Evolutionary conservation across 2,329 filamentous ascomycete species (phyloP).

Genomic region (Tolypocladium ovalisporum): DNA sequence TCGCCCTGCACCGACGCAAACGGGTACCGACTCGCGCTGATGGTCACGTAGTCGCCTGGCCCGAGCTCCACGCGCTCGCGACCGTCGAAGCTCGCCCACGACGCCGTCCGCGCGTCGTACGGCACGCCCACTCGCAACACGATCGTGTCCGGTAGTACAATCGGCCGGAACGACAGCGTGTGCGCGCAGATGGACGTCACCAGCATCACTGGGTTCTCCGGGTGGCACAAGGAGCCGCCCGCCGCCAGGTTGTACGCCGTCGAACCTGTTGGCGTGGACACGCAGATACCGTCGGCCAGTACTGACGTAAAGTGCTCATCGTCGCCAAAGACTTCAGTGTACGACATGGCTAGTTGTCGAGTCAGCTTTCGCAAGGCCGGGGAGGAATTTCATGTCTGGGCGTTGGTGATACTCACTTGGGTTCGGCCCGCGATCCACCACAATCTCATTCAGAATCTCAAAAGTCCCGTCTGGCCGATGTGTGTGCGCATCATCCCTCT

Average conservation of each 20-base stretch:
- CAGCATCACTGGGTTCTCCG: slow-evolving; percentile 92
- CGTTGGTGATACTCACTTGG: slow-evolving; percentile 56
- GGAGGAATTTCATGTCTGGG: neutral
- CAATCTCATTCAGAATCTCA: slow-evolving; percentile 94
- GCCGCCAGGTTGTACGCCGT: slow-evolving; percentile 94
- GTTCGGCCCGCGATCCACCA: slow-evolving; percentile 88
- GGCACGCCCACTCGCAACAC: slow-evolving; percentile 90
- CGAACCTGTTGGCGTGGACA: slow-evolving; percentile 87
- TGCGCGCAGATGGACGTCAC: slow-evolving; percentile 92
- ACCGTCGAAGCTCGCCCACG: slow-evolving; percentile 98
- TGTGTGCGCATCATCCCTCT: slow-evolving; percentile 72
- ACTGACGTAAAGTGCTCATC: slow-evolving; percentile 93
- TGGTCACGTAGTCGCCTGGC: slow-evolving; percentile 75
- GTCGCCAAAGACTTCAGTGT: slow-evolving; percentile 85
- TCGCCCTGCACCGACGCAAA: slow-evolving; percentile 67
- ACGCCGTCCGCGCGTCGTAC: slow-evolving; percentile 77
- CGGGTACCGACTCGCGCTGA: slow-evolving; percentile 69
- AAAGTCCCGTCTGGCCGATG: slow-evolving; percentile 76
- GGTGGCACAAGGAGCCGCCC: slow-evolving; percentile 89
- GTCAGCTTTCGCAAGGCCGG: neutral
- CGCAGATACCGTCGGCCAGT: slow-evolving; percentile 84
- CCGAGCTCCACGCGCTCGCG: slow-evolving; percentile 72
- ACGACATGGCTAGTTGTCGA: slow-evolving; percentile 61
- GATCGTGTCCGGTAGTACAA: slow-evolving; percentile 92
- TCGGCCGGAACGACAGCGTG: slow-evolving; percentile 89